Base-by-base conservation (phyloP, 345 rosid genomes). In the Hirschfeldia incana region DNA sequence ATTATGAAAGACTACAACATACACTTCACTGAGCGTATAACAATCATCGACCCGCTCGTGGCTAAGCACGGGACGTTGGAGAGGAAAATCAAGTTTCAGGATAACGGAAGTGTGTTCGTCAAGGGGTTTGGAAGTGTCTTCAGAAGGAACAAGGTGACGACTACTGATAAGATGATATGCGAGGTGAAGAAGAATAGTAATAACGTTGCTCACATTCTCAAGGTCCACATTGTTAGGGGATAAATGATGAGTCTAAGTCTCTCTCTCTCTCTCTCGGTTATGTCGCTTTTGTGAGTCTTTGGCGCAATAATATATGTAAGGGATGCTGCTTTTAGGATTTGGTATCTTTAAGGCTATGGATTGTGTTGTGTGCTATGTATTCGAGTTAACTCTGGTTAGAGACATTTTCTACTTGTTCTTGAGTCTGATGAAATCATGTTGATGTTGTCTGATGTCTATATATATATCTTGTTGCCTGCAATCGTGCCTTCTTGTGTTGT, bases 1-100 rank as follows among this genome's bases (percentile, higher is more conserved):
- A 36, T 74, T 29, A 16, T 79, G 1, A 68, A 37, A 8, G 82
- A 73, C 32, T 79, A 74, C 11, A 15, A 7, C 71, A 53, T 79
- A 10, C 33, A 29, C 9, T 79, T 79, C 30, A 9, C 49, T 74
- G 67, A 69, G 51, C 1, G 10, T 4, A 30, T 79, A 11, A 53
- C 70, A 29, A 4, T 79, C 0, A 29, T 69, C 0, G 82, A 79
- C 28, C 78, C 78, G 6, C 64, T 65, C 2, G 36, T 1, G 71
- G 0, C 10, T 1, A 74, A 37, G 1, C 63, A 60, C 16, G 75
- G 78, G 29, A 13, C 28, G 10, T 12, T 74, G 71, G 59, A 51
- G 67, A 79, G 16, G 15, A 3, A 37, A 6, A 53, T 79, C 51
- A 74, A 63, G 60, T 28, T 59, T 44, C 71, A 79, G 51, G 9